phyloP scores from a whole-genome alignment of 345 rosid species.

The Nephelium lappaceum region DNA sequence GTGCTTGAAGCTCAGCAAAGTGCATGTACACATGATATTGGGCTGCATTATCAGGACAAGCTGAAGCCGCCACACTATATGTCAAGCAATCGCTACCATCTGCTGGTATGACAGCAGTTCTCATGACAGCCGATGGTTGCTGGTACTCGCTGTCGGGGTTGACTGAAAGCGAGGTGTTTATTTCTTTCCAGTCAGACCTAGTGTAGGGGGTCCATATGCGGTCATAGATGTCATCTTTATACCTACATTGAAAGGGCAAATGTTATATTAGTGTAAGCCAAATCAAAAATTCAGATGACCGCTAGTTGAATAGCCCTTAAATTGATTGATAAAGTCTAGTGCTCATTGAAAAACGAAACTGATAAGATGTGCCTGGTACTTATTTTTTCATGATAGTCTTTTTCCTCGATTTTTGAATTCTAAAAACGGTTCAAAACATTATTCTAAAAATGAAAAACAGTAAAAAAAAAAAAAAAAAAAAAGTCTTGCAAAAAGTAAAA shows the following conservation, averaged over 20 bases:
- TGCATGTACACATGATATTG: constrained; percentile 26
- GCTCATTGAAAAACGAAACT: too few relatives aligned
- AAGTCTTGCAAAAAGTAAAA: too few relatives aligned
- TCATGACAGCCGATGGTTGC: constrained; percentile 33
- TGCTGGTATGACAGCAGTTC: constrained; percentile 20
- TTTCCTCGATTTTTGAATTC: too few relatives aligned
- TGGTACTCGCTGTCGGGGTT: constrained; percentile 11
- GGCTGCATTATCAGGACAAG: neutral
- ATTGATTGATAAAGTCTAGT: too few relatives aligned
- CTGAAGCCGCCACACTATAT: neutral
- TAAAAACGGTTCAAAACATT: too few relatives aligned
- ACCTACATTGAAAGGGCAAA: neutral
- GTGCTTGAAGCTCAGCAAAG: constrained; percentile 22
- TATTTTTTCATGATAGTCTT: too few relatives aligned
- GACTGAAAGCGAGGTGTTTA: neutral
- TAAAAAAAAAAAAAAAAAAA: too few relatives aligned
- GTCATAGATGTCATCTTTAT: constrained; percentile 3
- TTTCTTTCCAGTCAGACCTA: neutral
- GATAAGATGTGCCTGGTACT: too few relatives aligned
- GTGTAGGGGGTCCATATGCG: constrained; percentile 4
- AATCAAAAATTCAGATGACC: too few relatives aligned
- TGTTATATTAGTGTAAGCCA: neutral
- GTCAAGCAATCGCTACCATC: constrained; percentile 15
- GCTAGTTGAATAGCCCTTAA: too few relatives aligned
- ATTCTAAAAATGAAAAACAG: too few relatives aligned